These are phyloP conservation scores for Aspergillus saccharolyticus DNA, from an alignment of 495 filamentous ascomycete species.

Conservation along the genomic window DNA sequence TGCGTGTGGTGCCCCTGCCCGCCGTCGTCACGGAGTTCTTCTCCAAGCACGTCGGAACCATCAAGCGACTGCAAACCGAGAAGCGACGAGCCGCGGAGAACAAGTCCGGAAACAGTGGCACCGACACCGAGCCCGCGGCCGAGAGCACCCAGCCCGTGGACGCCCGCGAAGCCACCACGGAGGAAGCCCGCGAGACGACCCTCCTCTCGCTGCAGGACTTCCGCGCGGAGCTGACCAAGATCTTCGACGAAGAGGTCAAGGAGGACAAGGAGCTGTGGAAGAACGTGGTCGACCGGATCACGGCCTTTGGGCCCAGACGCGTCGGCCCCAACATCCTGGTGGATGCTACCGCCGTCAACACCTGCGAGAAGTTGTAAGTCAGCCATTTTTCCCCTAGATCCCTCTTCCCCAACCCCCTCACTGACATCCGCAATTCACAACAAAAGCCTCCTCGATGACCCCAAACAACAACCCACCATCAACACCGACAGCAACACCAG, in stretches of 20 bases:
- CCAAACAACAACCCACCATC: slow-evolving; percentile 28
- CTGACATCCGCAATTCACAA: slow-evolving; percentile 12
- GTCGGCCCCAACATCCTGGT: slow-evolving; percentile 87
- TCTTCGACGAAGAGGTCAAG: slow-evolving; percentile 56
- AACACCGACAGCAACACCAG: slow-evolving; percentile 22
- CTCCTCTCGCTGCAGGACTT: slow-evolving; percentile 69
- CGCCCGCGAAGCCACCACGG: slow-evolving; percentile 31
- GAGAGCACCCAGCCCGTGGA: slow-evolving; percentile 29
- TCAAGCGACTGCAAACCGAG: slow-evolving; percentile 75
- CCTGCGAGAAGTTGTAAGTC: slow-evolving; percentile 71
- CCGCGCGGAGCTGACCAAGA: slow-evolving; percentile 59
- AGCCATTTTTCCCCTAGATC: no score
- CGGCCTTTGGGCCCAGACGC: slow-evolving; percentile 81
- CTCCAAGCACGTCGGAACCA: slow-evolving; percentile 65
- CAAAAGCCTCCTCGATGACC: slow-evolving; percentile 35
- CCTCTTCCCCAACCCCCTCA: background rate
- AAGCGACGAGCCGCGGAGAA: slow-evolving; percentile 44
- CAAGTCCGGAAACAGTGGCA: slow-evolving; percentile 32
- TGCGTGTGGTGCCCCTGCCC: slow-evolving; percentile 80
- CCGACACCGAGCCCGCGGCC: slow-evolving; percentile 25
- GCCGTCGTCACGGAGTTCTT: slow-evolving; percentile 78
- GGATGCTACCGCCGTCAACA: slow-evolving; percentile 68
- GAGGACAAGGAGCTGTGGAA: slow-evolving; percentile 71
- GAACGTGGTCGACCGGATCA: slow-evolving; percentile 71
- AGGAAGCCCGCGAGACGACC: slow-evolving; percentile 47